Conservation (phyloP, 2,329 filamentous ascomycete genomes). For the Colletotrichum plurivorum region DNA sequence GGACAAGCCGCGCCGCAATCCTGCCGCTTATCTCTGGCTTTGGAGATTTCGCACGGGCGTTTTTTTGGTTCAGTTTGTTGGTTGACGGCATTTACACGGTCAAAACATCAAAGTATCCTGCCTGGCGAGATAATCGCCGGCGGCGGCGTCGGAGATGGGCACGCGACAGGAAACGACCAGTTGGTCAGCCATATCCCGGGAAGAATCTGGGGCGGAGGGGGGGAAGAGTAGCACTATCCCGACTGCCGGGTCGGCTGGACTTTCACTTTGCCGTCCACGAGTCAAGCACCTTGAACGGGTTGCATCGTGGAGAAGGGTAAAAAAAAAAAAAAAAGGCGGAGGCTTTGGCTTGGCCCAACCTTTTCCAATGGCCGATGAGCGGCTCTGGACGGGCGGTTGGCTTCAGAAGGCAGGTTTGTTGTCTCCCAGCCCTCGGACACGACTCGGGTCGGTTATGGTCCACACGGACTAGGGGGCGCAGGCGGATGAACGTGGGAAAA, state of each 20-base stretch:
- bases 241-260: constrained; percentile 2
- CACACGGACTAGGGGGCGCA: background rate
- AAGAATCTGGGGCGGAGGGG: background rate
- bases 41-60: background rate
- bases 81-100: too few relatives aligned
- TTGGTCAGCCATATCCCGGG: background rate
- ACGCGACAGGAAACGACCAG: background rate
- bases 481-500: background rate
- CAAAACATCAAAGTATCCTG: too few relatives aligned
- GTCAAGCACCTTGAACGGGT: constrained; percentile 15
- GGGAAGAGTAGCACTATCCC: background rate
- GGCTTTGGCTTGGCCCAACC: background rate
- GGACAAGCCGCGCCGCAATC: background rate
- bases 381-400: background rate
- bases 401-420: too few relatives aligned
- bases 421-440: background rate
- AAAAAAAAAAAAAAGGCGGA: background rate
- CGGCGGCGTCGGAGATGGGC: background rate
- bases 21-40: constrained; percentile 28
- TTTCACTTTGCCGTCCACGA: background rate
- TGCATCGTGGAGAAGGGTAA: background rate
- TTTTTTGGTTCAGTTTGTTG: background rate
- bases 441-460: background rate
- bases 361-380: background rate
- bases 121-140: too few relatives aligned